Evolutionary conservation across 1,284 basidiomycete species (phyloP), one percentile per base, ranked within the genome.

Genomic region (Naganishia liquefaciens): DNA sequence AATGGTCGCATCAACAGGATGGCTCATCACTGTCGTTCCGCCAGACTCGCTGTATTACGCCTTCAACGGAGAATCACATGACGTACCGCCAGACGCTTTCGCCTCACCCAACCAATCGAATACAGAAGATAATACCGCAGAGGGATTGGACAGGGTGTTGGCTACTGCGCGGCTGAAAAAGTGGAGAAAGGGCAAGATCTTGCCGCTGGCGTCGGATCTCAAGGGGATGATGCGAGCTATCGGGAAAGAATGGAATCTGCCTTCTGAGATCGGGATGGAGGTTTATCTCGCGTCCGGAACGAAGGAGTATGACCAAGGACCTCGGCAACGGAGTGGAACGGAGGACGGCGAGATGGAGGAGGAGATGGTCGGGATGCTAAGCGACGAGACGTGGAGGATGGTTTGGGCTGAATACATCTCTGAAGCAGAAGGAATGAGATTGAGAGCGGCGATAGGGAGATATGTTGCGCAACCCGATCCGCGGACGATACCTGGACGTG

Each of bases 221-320:
- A 73, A 72, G 5, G 70, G 68, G 4, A 79, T 79, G 78, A 68
- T 77, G n/a, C 65, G 73, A 11, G 69, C 69, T 21, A 77, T 79
- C 27, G 77, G 75, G 6, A 71, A 73, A 57, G 78, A 79, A 64
- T 79, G 75, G 53, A 75, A 74, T 2, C 65, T 79, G 21, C 78
- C 78, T 11, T 74, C 71, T 4, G 76, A 73, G 5, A 54, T 65
- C 1, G 78, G 77, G 0, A 62, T 79, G n/a, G 66, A 54, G n/a
- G 65, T 78, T 0, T 79, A 75, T 66, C 70, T 79, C 6, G 74
- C 44, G 27, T 58, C 55, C 27, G 55, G 55, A 3, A 39, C 40
- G 10, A 30, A 23, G 17, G 19, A 17, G 69, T 4, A 15, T 10
- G 5, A 46, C 15, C 46, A 54, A 57, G 46, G 42, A 23, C n/a